Percentiles rank a stretch among this genome's conserved stretches.
Conservation (phyloP, 2,329 filamentous ascomycete species). For the Aspergillus fischeri region DNA sequence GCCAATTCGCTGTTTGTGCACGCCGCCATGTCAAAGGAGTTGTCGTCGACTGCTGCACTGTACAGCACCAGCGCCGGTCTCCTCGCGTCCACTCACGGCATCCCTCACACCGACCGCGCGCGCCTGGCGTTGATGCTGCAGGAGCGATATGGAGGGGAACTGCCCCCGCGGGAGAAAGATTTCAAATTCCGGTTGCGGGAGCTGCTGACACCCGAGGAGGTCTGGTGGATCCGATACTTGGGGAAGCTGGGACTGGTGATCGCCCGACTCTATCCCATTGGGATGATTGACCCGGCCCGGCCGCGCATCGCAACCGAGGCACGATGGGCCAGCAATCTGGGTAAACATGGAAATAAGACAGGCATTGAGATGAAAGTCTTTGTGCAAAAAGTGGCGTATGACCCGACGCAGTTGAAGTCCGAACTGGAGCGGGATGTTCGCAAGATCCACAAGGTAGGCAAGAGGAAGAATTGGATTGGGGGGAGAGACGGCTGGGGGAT, state of each 20-base stretch:
- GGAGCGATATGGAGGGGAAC: constrained; percentile 29
- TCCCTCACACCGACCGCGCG: constrained; percentile 31
- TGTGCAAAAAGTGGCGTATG: constrained; percentile 21
- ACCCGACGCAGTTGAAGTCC: constrained; percentile 21
- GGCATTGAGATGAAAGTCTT: constrained; percentile 25
- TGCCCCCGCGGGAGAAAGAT: constrained; percentile 30
- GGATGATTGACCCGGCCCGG: constrained; percentile 21
- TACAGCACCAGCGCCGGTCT: constrained; percentile 31
- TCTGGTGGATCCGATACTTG: constrained; percentile 33
- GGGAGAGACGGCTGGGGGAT: constrained; percentile 27
- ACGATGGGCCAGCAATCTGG: constrained; percentile 26
- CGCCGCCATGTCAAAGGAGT: constrained; percentile 29
- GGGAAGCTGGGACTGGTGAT: constrained; percentile 29
- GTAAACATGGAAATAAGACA: constrained; percentile 29
- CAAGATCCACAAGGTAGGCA: constrained; percentile 33
- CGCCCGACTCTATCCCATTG: constrained; percentile 29
- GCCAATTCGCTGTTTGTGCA: constrained; percentile 32
- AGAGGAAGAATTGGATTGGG: constrained; percentile 35
- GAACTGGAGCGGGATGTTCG: constrained; percentile 21
- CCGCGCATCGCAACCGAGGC: constrained; percentile 25
- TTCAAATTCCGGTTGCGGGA: constrained; percentile 24
- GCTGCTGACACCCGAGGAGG: constrained; percentile 29
- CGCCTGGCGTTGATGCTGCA: constrained; percentile 31
- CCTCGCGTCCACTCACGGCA: constrained; percentile 30
- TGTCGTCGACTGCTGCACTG: constrained; percentile 28